A percentile compares a stretch with the other conserved stretches of the same genome.
Evolutionary conservation across 306 rosid species (phyloP).

Genomic region (Dalbergia oliveri): DNA sequence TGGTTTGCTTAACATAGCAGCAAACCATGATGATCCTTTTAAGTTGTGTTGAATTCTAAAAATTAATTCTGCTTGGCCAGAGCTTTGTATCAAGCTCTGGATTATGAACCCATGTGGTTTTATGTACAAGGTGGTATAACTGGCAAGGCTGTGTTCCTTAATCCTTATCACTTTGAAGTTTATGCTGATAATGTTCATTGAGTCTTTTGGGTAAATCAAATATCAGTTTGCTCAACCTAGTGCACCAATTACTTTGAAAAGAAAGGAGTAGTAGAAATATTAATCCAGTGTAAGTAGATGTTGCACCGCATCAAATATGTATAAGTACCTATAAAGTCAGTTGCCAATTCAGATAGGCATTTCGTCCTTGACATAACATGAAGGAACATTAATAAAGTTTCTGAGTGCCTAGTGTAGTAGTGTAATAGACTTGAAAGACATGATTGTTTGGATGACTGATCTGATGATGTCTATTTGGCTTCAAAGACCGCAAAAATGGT

Average conservation of each 20-base stretch:
- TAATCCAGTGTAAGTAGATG: neutral
- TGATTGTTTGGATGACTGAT: neutral
- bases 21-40: slow-evolving; percentile 31
- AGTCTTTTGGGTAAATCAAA: slow-evolving; percentile 29
- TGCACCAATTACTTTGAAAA: neutral
- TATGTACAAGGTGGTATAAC: slow-evolving; percentile 8
- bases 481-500: neutral
- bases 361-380: neutral
- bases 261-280: neutral
- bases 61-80: slow-evolving; percentile 10
- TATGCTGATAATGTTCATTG: slow-evolving; percentile 29
- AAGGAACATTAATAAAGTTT: neutral
- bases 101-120: slow-evolving; percentile 18
- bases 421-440: neutral
- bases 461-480: neutral
- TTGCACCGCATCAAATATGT: slow-evolving; percentile 6
- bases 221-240: neutral
- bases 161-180: neutral
- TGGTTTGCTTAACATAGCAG: slow-evolving; percentile 12
- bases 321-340: neutral
- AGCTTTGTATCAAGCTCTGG: neutral
- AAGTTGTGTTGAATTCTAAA: slow-evolving; percentile 30
- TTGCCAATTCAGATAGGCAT: slow-evolving; percentile 12
- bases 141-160: neutral
- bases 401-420: neutral